Conservation (phyloP, 768 basidiomycete species). For the Amanita pallidorosea region DNA sequence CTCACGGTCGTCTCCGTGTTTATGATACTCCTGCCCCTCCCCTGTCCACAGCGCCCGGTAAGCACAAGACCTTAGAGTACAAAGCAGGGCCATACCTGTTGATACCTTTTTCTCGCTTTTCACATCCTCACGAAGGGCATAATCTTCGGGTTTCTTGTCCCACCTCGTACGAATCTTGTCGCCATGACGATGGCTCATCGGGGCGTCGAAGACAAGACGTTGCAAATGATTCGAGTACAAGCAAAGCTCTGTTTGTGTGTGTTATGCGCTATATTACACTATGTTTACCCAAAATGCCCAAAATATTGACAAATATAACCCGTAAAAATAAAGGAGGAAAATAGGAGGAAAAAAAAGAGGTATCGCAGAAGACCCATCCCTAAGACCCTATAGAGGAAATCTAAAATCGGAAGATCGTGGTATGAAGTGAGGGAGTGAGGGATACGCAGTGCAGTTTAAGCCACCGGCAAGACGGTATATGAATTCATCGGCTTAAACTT, state of each 20-base stretch:
- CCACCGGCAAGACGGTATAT: background rate
- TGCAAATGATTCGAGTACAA: background rate
- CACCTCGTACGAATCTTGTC: background rate
- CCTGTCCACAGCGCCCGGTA: background rate
- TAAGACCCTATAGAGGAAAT: background rate
- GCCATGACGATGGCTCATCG: background rate
- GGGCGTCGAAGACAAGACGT: background rate
- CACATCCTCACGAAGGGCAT: background rate
- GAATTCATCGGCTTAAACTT: slow-evolving; percentile 28
- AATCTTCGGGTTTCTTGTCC: background rate
- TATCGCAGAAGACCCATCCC: background rate
- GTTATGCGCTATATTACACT: slow-evolving; percentile 3
- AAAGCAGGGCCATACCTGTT: background rate
- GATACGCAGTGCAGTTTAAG: background rate
- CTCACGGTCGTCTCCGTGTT: background rate
- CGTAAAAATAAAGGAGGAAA: background rate
- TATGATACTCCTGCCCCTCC: background rate
- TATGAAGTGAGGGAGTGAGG: background rate
- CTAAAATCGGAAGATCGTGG: background rate
- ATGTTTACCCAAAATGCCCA: background rate
- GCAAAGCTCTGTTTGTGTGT: background rate
- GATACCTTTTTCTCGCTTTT: background rate
- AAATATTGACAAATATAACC: background rate
- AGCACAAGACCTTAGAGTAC: background rate
- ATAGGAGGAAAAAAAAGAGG: background rate